A percentile compares a stretch with the other conserved stretches of the same genome.
Evolutionary conservation across 2,329 filamentous ascomycete genomes (phyloP).

Genomic region (Ophiostoma sp.): DNA sequence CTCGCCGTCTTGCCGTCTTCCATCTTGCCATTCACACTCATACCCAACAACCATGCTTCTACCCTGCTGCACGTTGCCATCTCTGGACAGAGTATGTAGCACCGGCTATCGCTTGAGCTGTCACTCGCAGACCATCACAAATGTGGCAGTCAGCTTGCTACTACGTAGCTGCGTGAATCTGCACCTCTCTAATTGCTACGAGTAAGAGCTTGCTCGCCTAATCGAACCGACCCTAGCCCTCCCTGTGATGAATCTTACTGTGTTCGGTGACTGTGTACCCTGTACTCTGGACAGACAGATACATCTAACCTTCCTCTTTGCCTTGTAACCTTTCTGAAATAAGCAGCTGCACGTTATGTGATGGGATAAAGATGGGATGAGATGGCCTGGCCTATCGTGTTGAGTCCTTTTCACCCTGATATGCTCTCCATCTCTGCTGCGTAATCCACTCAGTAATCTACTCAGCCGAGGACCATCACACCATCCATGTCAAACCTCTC

Average conservation of each 20-base stretch:
- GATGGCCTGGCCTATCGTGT: not conserved
- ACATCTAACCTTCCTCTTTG: not conserved
- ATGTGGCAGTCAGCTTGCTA: constrained; percentile 7
- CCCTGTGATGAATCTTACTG: too few species aligned
- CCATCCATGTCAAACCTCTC: not conserved
- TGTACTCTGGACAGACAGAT: too few species aligned
- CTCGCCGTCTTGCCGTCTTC: not conserved
- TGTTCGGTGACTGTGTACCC: too few species aligned
- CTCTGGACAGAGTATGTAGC: not conserved
- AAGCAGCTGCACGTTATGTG: not conserved
- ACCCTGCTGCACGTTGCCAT: not conserved
- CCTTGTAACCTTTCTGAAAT: not conserved
- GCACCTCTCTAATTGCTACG: not conserved
- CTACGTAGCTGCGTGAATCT: not conserved
- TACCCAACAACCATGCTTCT: not conserved
- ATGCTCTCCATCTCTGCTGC: not conserved
- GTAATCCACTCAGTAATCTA: not conserved
- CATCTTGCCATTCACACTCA: not conserved
- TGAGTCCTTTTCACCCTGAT: not conserved
- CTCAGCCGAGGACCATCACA: not conserved
- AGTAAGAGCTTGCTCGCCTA: not conserved
- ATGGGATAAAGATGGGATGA: not conserved
- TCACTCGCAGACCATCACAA: constrained; percentile 12
- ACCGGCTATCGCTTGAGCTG: not conserved
- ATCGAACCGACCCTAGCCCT: not conserved